Evolutionary conservation across 345 rosid genomes (phyloP).

Genomic region (Ailanthus altissimus): DNA sequence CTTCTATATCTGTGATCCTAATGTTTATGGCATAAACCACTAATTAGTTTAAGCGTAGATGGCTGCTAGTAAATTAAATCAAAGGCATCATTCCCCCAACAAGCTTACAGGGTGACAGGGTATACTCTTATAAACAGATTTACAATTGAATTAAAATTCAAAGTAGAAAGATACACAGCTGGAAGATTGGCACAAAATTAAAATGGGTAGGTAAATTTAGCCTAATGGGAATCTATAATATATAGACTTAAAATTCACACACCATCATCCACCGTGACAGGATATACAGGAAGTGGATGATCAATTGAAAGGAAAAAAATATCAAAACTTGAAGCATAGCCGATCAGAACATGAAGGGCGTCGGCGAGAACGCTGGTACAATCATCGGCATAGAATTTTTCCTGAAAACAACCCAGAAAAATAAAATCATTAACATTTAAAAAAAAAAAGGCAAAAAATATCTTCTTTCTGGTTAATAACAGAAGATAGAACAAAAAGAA

Average conservation of each 20-base stretch:
- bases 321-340: background rate
- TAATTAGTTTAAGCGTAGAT: background rate
- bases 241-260: background rate
- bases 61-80: background rate
- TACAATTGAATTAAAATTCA: background rate
- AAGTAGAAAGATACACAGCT: background rate
- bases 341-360: conserved; percentile 39
- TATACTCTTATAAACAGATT: background rate
- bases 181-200: too few relatives aligned
- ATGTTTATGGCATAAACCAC: background rate
- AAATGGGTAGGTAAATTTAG: background rate
- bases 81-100: background rate
- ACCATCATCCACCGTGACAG: background rate
- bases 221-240: background rate
- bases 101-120: background rate
- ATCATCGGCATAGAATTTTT: conserved; percentile 17
- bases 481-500: background rate
- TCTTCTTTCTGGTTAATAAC: background rate
- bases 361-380: conserved; percentile 33
- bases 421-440: background rate
- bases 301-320: background rate
- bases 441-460: background rate
- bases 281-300: background rate
- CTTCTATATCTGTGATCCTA: too few relatives aligned
- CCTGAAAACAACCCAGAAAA: conserved; percentile 21